Conservation (phyloP, 768 basidiomycete genomes). For the Mycena galericulata region DNA sequence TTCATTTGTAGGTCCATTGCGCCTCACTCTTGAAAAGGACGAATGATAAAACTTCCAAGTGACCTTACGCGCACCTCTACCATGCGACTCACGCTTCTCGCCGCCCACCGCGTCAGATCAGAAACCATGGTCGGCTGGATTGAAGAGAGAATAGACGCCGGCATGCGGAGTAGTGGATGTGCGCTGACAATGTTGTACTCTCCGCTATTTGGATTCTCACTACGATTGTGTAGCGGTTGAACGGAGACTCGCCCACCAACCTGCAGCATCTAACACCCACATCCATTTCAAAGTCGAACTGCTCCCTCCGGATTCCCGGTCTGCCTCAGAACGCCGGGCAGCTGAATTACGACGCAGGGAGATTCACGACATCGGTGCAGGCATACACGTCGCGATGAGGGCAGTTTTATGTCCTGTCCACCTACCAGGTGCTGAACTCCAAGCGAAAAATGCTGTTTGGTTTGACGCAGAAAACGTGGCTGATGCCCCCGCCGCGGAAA, state of each 20-base stretch:
- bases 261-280: background rate
- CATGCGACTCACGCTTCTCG: constrained; percentile 1
- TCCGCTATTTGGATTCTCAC: background rate
- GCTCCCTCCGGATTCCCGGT: background rate
- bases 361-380: background rate
- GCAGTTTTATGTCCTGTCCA: background rate
- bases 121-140: constrained; percentile 10
- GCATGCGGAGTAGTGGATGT: background rate
- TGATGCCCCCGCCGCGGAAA: background rate
- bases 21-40: too few species aligned
- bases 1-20: constrained; percentile 17
- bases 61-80: background rate
- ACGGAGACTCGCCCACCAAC: background rate
- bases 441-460: background rate
- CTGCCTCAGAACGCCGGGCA: background rate
- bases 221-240: background rate
- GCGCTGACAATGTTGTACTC: background rate
- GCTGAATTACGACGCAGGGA: background rate
- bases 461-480: background rate
- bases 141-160: background rate
- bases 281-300: constrained; percentile 13
- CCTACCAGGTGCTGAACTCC: background rate
- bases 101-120: constrained; percentile 9
- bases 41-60: background rate
- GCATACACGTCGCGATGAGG: background rate